These are phyloP conservation scores for Lactifluus rugatus DNA, from an alignment of 768 basidiomycete species.

Conservation along the genomic window DNA sequence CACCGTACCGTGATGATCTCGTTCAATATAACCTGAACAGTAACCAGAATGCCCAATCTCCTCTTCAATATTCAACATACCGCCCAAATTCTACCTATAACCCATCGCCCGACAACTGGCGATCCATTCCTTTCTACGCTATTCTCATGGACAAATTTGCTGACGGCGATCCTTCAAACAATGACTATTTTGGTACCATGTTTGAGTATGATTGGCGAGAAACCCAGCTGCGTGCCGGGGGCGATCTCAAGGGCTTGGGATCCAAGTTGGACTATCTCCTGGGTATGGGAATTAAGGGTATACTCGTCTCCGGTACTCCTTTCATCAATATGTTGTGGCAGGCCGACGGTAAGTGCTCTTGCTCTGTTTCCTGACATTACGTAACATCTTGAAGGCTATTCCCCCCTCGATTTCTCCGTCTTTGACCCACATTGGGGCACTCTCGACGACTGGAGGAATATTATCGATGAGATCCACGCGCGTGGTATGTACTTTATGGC, in stretches of 20 bases:
- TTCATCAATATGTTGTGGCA: constrained; percentile 96
- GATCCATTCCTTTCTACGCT: constrained; percentile 71
- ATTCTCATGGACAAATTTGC: constrained; percentile 89
- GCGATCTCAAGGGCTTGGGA: constrained; percentile 74
- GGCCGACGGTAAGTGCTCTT: constrained; percentile 67
- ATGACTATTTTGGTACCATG: constrained; percentile 74
- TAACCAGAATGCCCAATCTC: constrained; percentile 59
- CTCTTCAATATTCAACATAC: constrained; percentile 54
- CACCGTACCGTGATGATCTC: constrained; percentile 61
- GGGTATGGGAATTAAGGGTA: constrained; percentile 75
- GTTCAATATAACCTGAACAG: constrained; percentile 69
- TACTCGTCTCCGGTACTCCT: constrained; percentile 88
- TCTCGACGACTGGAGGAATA: constrained; percentile 63
- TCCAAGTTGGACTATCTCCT: constrained; percentile 76
- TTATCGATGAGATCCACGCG: constrained; percentile 69
- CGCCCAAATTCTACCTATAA: constrained; percentile 62
- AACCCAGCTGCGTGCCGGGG: constrained; percentile 82
- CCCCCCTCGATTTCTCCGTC: constrained; percentile 83
- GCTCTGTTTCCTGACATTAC: neutral
- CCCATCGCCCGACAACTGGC: constrained; percentile 79
- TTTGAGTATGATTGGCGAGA: constrained; percentile 83
- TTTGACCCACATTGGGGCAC: constrained; percentile 91
- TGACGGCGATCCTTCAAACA: constrained; percentile 86
- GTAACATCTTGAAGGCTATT: constrained; percentile 54
- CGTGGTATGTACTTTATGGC: constrained; percentile 87